phyloP scores from a whole-genome alignment of 2,329 filamentous ascomycete species.

The Penicillium sclerotigenum region DNA sequence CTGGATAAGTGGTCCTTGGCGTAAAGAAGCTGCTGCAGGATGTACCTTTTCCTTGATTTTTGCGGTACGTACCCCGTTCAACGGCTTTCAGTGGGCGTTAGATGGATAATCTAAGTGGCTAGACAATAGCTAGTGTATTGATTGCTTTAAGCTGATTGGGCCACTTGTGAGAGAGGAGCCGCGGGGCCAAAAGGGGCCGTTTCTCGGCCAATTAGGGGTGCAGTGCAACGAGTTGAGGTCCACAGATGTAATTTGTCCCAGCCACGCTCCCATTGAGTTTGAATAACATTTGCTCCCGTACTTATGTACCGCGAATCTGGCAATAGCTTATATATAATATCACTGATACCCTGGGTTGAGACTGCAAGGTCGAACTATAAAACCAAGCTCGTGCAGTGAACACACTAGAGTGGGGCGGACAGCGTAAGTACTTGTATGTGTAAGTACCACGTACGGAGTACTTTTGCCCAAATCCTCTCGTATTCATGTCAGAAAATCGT shows the following conservation, averaged over 20 bases:
- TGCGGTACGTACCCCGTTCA: conserved; percentile 6
- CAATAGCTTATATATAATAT: background rate
- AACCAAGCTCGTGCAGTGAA: background rate
- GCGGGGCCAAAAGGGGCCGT: conserved; percentile 1
- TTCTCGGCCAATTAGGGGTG: conserved; percentile 9
- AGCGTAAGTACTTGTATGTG: background rate
- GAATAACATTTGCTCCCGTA: background rate
- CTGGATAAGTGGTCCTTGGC: background rate
- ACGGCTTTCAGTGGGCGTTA: conserved; percentile 2
- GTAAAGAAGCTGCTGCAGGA: background rate
- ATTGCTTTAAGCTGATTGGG: conserved; percentile 7
- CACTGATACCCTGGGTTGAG: background rate
- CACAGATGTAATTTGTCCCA: background rate
- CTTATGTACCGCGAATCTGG: background rate
- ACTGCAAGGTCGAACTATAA: background rate
- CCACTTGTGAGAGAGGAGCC: conserved; percentile 3
- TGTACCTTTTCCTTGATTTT: background rate
- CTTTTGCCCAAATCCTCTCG: background rate
- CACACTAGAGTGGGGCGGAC: background rate
- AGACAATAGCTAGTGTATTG: conserved; percentile 2
- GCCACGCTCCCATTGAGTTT: background rate
- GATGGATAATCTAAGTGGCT: background rate
- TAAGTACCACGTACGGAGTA: background rate
- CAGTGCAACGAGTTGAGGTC: background rate
- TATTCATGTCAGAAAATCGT: background rate